These are phyloP conservation scores for Colletotrichum orchidophilum DNA, from an alignment of 2,329 filamentous ascomycete species.

Conservation along the genomic window DNA sequence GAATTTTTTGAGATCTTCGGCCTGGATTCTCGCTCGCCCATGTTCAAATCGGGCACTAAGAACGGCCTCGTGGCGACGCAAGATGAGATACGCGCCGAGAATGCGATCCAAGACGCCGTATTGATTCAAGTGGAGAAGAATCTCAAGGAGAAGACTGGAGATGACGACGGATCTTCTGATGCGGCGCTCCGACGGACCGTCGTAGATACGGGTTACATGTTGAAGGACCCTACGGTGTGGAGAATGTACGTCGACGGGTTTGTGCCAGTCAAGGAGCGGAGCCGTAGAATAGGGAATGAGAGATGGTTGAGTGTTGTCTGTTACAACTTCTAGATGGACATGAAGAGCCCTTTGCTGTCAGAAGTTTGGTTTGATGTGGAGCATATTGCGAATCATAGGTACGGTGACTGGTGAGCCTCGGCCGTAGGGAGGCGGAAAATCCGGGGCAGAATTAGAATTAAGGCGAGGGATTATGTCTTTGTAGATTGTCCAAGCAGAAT, in stretches of 20 bases:
- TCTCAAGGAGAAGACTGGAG: background rate
- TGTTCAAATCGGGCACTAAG: background rate
- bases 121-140: background rate
- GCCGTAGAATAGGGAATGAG: background rate
- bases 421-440: too few relatives aligned
- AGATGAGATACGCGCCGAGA: background rate
- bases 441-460: too few relatives aligned
- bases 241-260: constrained; percentile 1
- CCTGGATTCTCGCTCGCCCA: background rate
- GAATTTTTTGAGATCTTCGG: background rate
- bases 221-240: background rate
- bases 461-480: too few relatives aligned
- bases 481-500: too few relatives aligned
- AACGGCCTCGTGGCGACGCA: background rate
- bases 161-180: background rate
- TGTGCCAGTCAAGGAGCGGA: background rate
- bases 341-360: too few relatives aligned
- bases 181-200: background rate
- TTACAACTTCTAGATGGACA: background rate
- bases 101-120: background rate
- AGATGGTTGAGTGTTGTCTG: background rate
- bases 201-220: background rate
- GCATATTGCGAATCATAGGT: too few relatives aligned
- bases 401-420: too few relatives aligned
- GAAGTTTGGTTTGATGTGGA: too few relatives aligned